phyloP scores from a whole-genome alignment of 164 flowering plant genomes.

The Kingdonia uniflora region DNA sequence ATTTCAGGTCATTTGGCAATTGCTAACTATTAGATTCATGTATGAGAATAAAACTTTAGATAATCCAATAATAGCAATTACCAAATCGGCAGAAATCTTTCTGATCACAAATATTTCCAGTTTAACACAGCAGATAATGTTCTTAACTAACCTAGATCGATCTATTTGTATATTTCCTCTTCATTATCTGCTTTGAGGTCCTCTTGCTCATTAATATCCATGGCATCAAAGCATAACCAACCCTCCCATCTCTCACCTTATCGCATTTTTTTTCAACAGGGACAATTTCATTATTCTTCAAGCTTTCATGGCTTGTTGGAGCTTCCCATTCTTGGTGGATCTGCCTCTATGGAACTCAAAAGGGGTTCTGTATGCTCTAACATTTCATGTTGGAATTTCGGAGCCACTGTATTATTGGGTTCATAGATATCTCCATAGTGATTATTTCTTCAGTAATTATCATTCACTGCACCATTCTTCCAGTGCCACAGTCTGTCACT shows the following conservation, averaged over 20 bases:
- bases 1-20: too few species aligned
- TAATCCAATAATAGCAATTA: too few species aligned
- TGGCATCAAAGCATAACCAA: too few species aligned
- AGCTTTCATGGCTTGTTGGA: slow-evolving; percentile 37
- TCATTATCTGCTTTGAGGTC: too few species aligned
- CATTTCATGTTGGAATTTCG: slow-evolving; percentile 50
- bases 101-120: too few species aligned
- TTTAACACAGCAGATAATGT: too few species aligned
- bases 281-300: slow-evolving; percentile 78
- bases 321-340: slow-evolving; percentile 24
- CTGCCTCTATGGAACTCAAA: slow-evolving; percentile 52
- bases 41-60: not conserved
- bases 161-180: too few species aligned
- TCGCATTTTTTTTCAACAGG: slow-evolving; percentile 29
- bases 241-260: too few species aligned
- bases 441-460: slow-evolving; percentile 35
- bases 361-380: slow-evolving; percentile 32
- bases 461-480: slow-evolving; percentile 74
- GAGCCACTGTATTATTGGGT: slow-evolving; percentile 71
- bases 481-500: slow-evolving; percentile 50
- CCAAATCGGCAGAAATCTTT: too few species aligned
- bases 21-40: not conserved
- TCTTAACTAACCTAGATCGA: too few species aligned
- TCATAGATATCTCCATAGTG: slow-evolving; percentile 43
- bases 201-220: too few species aligned